Percentiles rank a stretch among this genome's conserved stretches.
Conservation (phyloP, 179 eudicot genomes). For the Beta lomatogona region DNA sequence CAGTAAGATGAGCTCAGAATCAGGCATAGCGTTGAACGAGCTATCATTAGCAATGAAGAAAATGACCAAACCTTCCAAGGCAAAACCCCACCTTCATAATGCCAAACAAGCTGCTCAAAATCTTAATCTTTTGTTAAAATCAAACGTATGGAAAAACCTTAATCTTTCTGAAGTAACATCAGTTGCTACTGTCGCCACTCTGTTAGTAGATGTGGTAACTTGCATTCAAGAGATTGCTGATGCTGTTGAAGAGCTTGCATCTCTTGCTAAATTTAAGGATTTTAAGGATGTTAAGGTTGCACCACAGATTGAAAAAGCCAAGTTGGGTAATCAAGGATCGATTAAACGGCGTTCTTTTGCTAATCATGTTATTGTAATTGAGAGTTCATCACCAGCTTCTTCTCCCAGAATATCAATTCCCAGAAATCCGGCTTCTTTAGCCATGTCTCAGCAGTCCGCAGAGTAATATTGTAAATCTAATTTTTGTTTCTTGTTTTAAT, state of each 20-base stretch:
- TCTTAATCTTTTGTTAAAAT: constrained; percentile 19
- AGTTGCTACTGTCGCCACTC: constrained; percentile 24
- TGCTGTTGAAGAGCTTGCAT: constrained; percentile 35
- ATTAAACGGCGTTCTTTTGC: constrained; percentile 28
- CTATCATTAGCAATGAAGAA: constrained; percentile 20
- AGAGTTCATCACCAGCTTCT: constrained; percentile 4
- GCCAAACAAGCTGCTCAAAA: constrained; percentile 32
- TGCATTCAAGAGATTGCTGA: constrained; percentile 26
- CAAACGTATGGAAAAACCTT: constrained; percentile 18
- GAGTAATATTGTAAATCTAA: constrained; percentile 10
- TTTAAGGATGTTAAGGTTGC: constrained; percentile 12
- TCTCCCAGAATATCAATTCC: not conserved
- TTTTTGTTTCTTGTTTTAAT: no score
- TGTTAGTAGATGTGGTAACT: constrained; percentile 22
- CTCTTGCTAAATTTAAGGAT: constrained; percentile 24
- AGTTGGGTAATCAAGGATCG: constrained; percentile 9
- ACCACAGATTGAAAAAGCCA: constrained; percentile 5
- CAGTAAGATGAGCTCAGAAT: constrained; percentile 16
- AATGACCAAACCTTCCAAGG: constrained; percentile 28
- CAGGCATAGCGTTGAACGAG: constrained; percentile 30
- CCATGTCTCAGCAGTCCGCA: constrained; percentile 19
- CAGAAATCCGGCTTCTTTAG: constrained; percentile 25
- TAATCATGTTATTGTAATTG: constrained; percentile 30
- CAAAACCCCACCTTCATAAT: constrained; percentile 23
- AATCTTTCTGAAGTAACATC: constrained; percentile 25